Conservation (phyloP, 2,329 filamentous ascomycete genomes). For the Ceratocystis papillata region DNA sequence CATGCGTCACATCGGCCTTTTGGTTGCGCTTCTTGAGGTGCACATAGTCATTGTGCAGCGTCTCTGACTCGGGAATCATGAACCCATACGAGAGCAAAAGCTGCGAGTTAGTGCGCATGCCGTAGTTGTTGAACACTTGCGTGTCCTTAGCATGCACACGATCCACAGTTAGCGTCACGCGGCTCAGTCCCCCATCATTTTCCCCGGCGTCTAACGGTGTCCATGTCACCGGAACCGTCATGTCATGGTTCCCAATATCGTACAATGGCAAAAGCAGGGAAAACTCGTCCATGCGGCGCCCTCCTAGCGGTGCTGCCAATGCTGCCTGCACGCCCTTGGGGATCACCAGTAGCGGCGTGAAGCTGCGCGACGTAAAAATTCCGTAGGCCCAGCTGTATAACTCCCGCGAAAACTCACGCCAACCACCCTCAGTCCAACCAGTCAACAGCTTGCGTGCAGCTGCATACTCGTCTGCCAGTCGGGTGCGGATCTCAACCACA, state of each 20-base stretch:
- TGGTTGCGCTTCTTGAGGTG: constrained; percentile 42
- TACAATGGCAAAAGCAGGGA: constrained; percentile 60
- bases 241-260: constrained; percentile 62
- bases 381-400: constrained; percentile 56
- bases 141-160: constrained; percentile 41
- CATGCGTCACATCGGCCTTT: constrained; percentile 29
- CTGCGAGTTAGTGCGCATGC: constrained; percentile 62
- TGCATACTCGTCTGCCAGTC: constrained; percentile 38
- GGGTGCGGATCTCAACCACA: constrained; percentile 38
- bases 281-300: constrained; percentile 43
- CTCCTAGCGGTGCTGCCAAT: neutral
- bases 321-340: constrained; percentile 24
- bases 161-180: constrained; percentile 37
- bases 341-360: constrained; percentile 49
- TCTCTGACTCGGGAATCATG: constrained; percentile 39
- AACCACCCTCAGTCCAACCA: constrained; percentile 28
- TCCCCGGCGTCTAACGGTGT: constrained; percentile 30
- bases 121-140: constrained; percentile 61
- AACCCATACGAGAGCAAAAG: constrained; percentile 55
- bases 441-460: constrained; percentile 33
- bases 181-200: neutral
- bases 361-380: constrained; percentile 55
- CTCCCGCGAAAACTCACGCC: constrained; percentile 35
- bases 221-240: constrained; percentile 45
- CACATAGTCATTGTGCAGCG: constrained; percentile 49